Evolutionary conservation across 306 rosid species (phyloP).

Genomic region (Delonix regia): DNA sequence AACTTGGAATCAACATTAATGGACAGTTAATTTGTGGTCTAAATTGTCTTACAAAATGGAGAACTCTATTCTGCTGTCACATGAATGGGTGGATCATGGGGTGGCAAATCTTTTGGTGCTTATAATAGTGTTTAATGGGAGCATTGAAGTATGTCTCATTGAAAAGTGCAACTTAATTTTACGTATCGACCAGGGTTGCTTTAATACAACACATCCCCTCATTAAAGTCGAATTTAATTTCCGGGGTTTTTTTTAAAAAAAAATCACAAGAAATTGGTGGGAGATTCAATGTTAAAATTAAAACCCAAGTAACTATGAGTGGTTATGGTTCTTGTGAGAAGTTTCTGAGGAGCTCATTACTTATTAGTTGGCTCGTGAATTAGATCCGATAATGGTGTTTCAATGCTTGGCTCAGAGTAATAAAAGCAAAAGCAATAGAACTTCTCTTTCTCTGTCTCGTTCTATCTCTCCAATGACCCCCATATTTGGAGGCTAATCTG

Average conservation of each 20-base stretch:
- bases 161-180: constrained; percentile 23
- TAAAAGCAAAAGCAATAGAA: background rate
- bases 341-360: too few species aligned
- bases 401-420: constrained; percentile 36
- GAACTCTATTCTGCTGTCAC: constrained; percentile 14
- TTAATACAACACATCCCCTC: constrained; percentile 11
- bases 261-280: background rate
- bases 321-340: too few species aligned
- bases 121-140: constrained; percentile 2
- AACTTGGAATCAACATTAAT: background rate
- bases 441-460: background rate
- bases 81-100: constrained; percentile 3
- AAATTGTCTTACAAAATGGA: background rate
- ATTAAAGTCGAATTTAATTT: constrained; percentile 14
- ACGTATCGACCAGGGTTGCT: background rate
- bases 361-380: too few species aligned
- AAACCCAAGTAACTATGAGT: background rate
- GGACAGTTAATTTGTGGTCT: background rate
- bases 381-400: constrained; percentile 44
- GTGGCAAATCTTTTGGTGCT: constrained; percentile 24
- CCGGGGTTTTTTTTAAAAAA: background rate
- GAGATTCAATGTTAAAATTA: background rate
- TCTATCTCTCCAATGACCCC: background rate
- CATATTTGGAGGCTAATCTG: constrained; percentile 40
- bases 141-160: constrained; percentile 31